Evolutionary conservation across 192 early-diverging fungal genomes (phyloP).

Genomic region (Dissophora ornata): DNA sequence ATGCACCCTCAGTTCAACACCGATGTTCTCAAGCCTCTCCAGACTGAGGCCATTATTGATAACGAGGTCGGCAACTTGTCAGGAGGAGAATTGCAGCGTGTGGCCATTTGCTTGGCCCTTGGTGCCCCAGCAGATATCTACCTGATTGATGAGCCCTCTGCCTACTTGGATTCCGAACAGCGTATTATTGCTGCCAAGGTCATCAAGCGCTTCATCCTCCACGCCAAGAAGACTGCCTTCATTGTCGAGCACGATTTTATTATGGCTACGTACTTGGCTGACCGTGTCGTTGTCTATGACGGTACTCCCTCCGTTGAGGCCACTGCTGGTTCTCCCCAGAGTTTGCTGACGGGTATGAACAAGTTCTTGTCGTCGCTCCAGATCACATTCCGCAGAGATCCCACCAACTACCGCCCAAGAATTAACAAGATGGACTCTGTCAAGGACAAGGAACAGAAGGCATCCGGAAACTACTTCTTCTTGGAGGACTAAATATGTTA

Average conservation of each 20-base stretch:
- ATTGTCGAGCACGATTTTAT: slow-evolving; percentile 99
- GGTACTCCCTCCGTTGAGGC: slow-evolving; percentile 90
- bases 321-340: slow-evolving; percentile 84
- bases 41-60: slow-evolving; percentile 94
- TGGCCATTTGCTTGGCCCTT: slow-evolving; percentile 91
- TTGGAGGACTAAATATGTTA: slow-evolving; percentile 62
- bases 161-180: slow-evolving; percentile 98
- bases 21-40: slow-evolving; percentile 94
- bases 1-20: slow-evolving; percentile 96
- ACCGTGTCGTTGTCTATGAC: slow-evolving; percentile 95
- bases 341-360: slow-evolving; percentile 96
- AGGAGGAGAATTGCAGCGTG: slow-evolving; percentile 99
- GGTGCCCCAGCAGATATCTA: slow-evolving; percentile 96
- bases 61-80: slow-evolving; percentile 88
- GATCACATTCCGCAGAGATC: slow-evolving; percentile 98
- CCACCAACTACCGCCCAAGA: slow-evolving; percentile 95
- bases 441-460: slow-evolving; percentile 97
- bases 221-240: slow-evolving; percentile 97
- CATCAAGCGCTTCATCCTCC: slow-evolving; percentile 97
- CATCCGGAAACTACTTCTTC: slow-evolving; percentile 73
- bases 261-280: slow-evolving; percentile 98
- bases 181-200: slow-evolving; percentile 99
- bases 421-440: slow-evolving; percentile 97
- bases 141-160: slow-evolving; percentile 97
- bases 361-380: slow-evolving; percentile 90